Evolutionary conservation across 352 stramenopile genomes (phyloP), one percentile per base, ranked within the genome.

Genomic region (Plasmopara viticola): DNA sequence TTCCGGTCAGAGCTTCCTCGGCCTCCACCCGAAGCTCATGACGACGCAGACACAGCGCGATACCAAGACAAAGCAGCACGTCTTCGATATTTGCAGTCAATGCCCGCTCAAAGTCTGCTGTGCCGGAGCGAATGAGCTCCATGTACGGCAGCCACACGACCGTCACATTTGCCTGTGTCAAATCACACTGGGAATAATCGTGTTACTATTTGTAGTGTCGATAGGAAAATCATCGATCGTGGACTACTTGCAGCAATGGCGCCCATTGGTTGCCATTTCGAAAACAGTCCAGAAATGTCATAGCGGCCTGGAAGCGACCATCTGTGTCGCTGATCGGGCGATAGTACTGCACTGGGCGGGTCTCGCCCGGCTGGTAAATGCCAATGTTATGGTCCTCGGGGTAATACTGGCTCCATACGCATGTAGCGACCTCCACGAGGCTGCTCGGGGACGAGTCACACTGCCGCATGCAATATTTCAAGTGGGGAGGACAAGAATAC

Each of bases 391-490:
- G 74, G 56, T 90, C 77, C 18, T 81, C 60, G 2, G 77, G 74
- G 54, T 87, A 90, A 56, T 87, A 90, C 60, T 86, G 79, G 42
- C 61, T 85, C 79, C 79, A 90, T 33, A 90, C 79, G 53, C 72
- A 70, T 37, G 72, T 90, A 6, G 79, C 76, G 14, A 79, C 74
- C 9, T 67, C 51, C 44, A 74, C 55, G 15, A 68, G 51, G 25
- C 53, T 55, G 48, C 63, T 70, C 14, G 44, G 47, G 31, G 56
- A 67, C 44, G 50, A 56, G 30, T 44, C 39, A 53, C 48, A 55
- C 29, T 49, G 58, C 13, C 18, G 41, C 43, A 48, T 48, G 43
- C 28, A 35, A 35, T 25, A 25, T 25, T 3, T 3, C 20, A 25
- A 25, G 3, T 25, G 20, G 20, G 20, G 20, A 25, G 20, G 1